phyloP scores from a whole-genome alignment of 306 rosid species.

The Betula pendula region DNA sequence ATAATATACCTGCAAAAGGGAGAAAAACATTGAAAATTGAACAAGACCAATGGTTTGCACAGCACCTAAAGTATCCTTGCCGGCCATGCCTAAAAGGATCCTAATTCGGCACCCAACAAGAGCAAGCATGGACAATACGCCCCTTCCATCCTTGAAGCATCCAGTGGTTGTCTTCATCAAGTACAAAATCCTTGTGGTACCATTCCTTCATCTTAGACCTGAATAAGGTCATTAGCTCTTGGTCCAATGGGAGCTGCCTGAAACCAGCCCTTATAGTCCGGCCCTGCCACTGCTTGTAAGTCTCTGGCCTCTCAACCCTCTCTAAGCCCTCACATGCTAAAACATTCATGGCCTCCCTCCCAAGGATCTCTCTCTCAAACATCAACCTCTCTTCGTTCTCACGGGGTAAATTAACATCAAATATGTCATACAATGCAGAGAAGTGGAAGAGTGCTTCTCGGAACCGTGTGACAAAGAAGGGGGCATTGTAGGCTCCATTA shows the following conservation, averaged over 20 bases:
- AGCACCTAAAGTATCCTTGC: neutral
- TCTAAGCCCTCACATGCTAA: neutral
- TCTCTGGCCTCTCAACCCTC: conserved; percentile 7
- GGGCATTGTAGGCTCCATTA: conserved; percentile 5
- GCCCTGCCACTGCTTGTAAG: neutral
- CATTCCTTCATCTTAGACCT: neutral
- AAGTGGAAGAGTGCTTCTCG: neutral
- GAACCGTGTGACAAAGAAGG: conserved; percentile 4
- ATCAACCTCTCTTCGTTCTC: neutral
- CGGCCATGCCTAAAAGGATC: neutral
- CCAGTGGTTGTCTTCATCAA: neutral
- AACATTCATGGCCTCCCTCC: neutral
- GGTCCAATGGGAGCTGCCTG: neutral
- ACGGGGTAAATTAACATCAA: neutral
- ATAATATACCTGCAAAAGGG: neutral
- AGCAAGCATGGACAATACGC: neutral
- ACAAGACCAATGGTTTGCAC: neutral
- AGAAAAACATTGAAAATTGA: neutral
- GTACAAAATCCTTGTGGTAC: conserved; percentile 6
- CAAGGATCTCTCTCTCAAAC: neutral
- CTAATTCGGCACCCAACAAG: conserved; percentile 1
- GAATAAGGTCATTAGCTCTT: neutral
- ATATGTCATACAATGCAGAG: neutral
- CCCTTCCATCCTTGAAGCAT: conserved; percentile 6
- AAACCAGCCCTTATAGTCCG: neutral